Evolutionary conservation across 2,329 filamentous ascomycete genomes (phyloP), one percentile per base, ranked within the genome.

Genomic region (Dactylellina sp.): DNA sequence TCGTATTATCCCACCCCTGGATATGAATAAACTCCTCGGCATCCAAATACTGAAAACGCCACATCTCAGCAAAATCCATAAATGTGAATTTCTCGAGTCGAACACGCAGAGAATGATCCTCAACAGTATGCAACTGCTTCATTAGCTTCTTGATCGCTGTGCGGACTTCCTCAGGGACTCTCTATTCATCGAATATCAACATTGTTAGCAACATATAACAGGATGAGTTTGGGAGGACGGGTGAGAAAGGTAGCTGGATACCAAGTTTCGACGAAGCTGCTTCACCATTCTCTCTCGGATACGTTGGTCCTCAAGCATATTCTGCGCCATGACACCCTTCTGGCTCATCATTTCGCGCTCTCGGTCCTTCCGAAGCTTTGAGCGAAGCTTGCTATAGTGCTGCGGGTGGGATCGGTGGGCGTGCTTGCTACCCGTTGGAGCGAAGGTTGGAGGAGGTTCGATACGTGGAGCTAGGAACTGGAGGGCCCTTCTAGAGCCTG

Each of bases 341-440:
- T 60, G 60, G 16, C 7, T 61, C 46, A 47, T 22, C 20, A 70
- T 12, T 22, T 70, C 64, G 12, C 64, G 64, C n/a, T 70, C 64
- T 12, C 64, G 55, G 28, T 70, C 64, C 22, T 55, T 61, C 7
- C 64, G 64, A 46, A 70, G 64, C 49, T 70, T 70, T 18, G 64
- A 70, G 12, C 56, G 55, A 18, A 70, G 64, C 24, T 70, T 70
- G 20, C n/a, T 28, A 37, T 70, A 70, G 25, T 55, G 55, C n/a
- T 70, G 28, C 3, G 47, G 55, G 32, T 46, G 47, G 22, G 64
- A 61, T 4, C 24, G 35, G n/a, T 70, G 56, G 7, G 64, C 64
- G 1, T 14, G 28, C 39, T 70, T 70, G n/a, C 42, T 32, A 1
- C 64, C 64, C 9, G 53, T 53, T 14, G 64, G 37, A 12, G 55